Evolutionary conservation across 2,329 filamentous ascomycete species (phyloP).

Genomic region (Colletotrichum tabaci): DNA sequence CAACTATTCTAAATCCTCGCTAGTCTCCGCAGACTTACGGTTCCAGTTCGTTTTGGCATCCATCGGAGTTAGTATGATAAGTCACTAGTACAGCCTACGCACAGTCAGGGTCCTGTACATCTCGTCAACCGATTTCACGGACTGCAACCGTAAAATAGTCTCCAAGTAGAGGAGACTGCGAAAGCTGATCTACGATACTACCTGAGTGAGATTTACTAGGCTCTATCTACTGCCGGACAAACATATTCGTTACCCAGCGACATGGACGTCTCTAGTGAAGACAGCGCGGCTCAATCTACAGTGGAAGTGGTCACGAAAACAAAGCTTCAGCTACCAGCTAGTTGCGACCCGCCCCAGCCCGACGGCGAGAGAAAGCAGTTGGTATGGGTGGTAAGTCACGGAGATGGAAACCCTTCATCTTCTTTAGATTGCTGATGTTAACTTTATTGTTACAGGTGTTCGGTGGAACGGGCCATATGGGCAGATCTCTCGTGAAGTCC

Average conservation of each 20-base stretch:
- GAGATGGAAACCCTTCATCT: constrained; percentile 12
- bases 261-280: constrained; percentile 37
- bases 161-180: neutral
- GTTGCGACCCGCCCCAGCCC: constrained; percentile 86
- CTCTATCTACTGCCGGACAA: neutral
- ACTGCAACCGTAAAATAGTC: neutral
- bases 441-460: constrained; percentile 74
- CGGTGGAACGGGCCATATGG: constrained; percentile 97
- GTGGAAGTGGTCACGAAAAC: constrained; percentile 11
- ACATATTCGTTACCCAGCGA: neutral
- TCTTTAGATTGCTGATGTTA: neutral
- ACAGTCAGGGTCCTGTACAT: neutral
- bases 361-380: constrained; percentile 80
- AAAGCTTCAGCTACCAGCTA: constrained; percentile 79
- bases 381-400: constrained; percentile 84
- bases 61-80: neutral
- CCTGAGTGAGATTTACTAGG: no score
- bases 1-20: neutral
- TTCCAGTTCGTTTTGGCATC: neutral
- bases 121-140: no score
- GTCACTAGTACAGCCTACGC: neutral
- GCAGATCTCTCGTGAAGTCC: constrained; percentile 87
- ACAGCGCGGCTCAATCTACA: constrained; percentile 26
- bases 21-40: neutral
- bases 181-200: neutral